Base-by-base conservation (phyloP, 805 yeast species). In the Wickerhamomyces queroliae region DNA sequence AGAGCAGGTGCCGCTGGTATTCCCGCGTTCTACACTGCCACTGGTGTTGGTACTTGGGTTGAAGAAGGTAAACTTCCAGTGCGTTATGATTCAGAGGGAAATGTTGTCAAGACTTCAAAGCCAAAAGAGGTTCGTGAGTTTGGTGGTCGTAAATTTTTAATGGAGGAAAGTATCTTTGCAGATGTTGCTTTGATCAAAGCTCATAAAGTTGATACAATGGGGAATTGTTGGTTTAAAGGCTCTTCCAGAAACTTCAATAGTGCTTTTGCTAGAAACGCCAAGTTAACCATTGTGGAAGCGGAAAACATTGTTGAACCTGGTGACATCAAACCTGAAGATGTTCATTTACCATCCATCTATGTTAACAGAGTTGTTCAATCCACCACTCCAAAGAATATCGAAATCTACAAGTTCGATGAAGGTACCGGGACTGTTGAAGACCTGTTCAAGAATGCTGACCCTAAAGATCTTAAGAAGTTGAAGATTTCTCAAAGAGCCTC, bases 31-130 rank as follows among this genome's bases (percentile, higher is more conserved):
- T 72, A 60, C 49, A 65, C 75, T 8, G 66, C 74, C 2, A 66
- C 78, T 1, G 78, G 76, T 15, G 73, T 61, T n/a, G 66, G 66
- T 24, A 72, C 76, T n/a, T 69, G 73, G 72, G 57, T 72, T 15
- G 72, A 72, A 48, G 60, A 67, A 37, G 77, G 78, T 19, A 63
- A 66, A 42, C 51, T 72, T 47, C 76, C 77, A 0, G 53, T 69
- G 9, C 52, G 64, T 37, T 70, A 69, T 51, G 61, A 58, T 34
- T 43, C 44, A 20, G 34, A 47, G 16, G 52, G 60, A 15, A 46
- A 58, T 15, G 70, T 69, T 2, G 48, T 62, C 29, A 56, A 59
- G 40, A 57, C 61, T 27, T 52, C 64, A 15, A 48, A 57, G 22
- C 69, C 72, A 10, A 59, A 67, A 38, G 76, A 72, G 46, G 53